Base-by-base conservation (phyloP, 805 yeast genomes). In the Metschnikowia aberdeeniae region DNA sequence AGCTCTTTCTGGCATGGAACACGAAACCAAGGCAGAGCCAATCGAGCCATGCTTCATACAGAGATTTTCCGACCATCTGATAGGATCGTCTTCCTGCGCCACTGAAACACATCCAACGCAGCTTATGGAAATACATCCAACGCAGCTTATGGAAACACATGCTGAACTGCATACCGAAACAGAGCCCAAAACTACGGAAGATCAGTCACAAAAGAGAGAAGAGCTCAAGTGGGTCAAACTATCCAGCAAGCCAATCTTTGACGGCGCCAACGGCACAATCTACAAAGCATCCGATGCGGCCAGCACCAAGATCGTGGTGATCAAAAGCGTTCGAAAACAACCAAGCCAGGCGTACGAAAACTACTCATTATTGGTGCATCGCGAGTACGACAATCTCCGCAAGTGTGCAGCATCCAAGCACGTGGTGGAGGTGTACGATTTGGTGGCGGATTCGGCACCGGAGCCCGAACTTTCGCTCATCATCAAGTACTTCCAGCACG, bases 211-310 rank as follows among this genome's bases (percentile, higher is more conserved):
- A n/a, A 12, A 6, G 8, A 29, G 7, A 6, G 13, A 29, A 8
- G 5, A 3, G 10, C 34, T 32, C 14, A 59, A 62, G 29, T 67
- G 64, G 56, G 38, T 54, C 31, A 62, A 56, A 41, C 33, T 55
- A 8, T 50, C 58, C 24, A 57, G 62, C 34, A 58, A 55, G 34
- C 70, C 72, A 17, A 50, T 68, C 22, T 70, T 64, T 50, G 76
- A 71, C 49, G 74, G 76, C 8, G 72, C 73, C 10, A 70, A 70
- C 50, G 76, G 76, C 7, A 52, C 63, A 5, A 55, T 71, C 5
- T 55, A 51, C 39, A 67, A 66, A 44, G 75, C 69, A 11, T 37
- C 60, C 2, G 62, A 58, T 42, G 56, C 56, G 14, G 11, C 45
- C 2, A 52, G 50, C 20, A 53, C 56, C 6, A 34, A 49, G 26